A percentile compares a stretch with the other conserved stretches of the same genome.
Evolutionary conservation across 1,284 basidiomycete species (phyloP).

Genomic region (Gomphus bonarii): DNA sequence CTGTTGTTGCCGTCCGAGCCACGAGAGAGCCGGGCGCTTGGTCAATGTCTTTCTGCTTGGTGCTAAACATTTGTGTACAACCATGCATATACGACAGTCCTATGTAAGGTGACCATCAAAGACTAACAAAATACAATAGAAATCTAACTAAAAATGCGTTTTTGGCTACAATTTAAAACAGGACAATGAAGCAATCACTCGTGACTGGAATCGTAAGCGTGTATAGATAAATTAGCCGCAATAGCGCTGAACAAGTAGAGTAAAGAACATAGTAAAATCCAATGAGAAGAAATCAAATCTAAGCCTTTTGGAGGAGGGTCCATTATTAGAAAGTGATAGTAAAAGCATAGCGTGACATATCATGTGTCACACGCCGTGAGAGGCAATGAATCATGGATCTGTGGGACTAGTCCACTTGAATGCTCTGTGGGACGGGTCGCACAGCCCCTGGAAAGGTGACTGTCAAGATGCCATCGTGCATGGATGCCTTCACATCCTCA

Average conservation of each 20-base stretch:
- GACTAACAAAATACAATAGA: no score
- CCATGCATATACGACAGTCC: no score
- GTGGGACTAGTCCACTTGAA: background rate
- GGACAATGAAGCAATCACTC: background rate
- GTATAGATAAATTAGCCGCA: background rate
- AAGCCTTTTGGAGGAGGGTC: background rate
- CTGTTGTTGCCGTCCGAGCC: no score
- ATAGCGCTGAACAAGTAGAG: background rate
- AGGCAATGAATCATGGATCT: background rate
- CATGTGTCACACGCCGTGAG: background rate
- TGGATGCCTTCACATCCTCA: constrained; percentile 17
- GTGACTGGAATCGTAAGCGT: background rate
- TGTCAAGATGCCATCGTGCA: constrained; percentile 19
- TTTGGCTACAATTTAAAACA: background rate
- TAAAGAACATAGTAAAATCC: background rate
- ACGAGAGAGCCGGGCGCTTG: no score
- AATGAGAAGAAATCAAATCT: background rate
- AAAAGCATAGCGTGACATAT: background rate
- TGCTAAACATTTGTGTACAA: no score
- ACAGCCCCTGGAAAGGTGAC: constrained; percentile 15
- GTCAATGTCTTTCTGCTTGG: no score
- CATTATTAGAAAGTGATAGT: background rate
- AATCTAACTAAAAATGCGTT: background rate
- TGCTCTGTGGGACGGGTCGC: background rate
- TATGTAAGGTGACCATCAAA: no score